Conservation (phyloP, 805 yeast species). For the Brettanomyces anomalus region DNA sequence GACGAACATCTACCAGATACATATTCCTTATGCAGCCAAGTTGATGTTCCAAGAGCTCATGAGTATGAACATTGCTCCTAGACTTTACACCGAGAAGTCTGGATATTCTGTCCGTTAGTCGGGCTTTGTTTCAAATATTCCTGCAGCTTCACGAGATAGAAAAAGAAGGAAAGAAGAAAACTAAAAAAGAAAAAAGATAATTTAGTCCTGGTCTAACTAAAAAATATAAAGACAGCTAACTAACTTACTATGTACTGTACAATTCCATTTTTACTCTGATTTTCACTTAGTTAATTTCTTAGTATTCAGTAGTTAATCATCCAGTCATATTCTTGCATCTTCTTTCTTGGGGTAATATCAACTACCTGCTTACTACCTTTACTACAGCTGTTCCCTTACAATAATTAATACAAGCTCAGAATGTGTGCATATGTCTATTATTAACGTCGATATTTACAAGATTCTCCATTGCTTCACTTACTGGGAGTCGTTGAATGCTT, state of each 20-base stretch:
- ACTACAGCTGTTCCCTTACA: too few species aligned
- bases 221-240: too few species aligned
- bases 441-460: conserved; percentile 1
- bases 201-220: too few species aligned
- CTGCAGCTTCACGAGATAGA: neutral
- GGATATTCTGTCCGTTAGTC: conserved; percentile 21
- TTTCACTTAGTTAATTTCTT: neutral
- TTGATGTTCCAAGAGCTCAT: conserved; percentile 95
- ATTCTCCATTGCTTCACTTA: neutral
- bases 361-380: neutral
- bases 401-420: neutral
- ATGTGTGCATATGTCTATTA: neutral
- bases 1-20: conserved; percentile 95
- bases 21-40: conserved; percentile 98
- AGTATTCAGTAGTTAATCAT: neutral
- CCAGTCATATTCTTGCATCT: too few species aligned
- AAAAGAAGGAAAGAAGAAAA: neutral
- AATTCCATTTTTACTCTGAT: neutral
- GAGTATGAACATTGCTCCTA: conserved; percentile 99
- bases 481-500: too few species aligned
- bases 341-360: too few species aligned
- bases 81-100: conserved; percentile 78
- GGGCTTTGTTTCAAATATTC: too few species aligned
- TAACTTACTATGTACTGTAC: neutral
- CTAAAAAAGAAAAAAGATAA: too few species aligned